A percentile compares a stretch with the other conserved stretches of the same genome.
Evolutionary conservation across 495 filamentous ascomycete species (phyloP).

Genomic region (Podospora pseudocomata): DNA sequence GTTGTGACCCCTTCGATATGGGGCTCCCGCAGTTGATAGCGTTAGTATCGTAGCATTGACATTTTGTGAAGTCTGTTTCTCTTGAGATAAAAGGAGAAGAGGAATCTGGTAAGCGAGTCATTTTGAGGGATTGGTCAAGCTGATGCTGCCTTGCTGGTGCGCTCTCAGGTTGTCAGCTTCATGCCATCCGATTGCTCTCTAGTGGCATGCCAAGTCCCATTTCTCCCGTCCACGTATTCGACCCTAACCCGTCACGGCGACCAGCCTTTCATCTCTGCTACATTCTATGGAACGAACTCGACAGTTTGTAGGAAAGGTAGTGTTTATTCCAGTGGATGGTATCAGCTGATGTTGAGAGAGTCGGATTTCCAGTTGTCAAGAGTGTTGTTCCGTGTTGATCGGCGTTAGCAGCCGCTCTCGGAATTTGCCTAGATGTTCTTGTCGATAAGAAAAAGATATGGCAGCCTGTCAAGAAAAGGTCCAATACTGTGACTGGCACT

Average conservation of each 20-base stretch:
- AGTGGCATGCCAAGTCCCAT: neutral
- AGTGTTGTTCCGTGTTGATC: too few species aligned
- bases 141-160: neutral
- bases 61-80: neutral
- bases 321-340: too few species aligned
- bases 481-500: too few species aligned
- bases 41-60: neutral
- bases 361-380: too few species aligned
- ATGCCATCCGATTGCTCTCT: neutral
- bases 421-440: too few species aligned
- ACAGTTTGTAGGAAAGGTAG: too few species aligned
- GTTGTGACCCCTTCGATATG: neutral
- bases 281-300: too few species aligned
- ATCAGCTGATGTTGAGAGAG: too few species aligned
- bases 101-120: neutral
- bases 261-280: too few species aligned
- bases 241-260: neutral
- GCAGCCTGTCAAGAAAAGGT: too few species aligned
- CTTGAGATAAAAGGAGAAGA: neutral
- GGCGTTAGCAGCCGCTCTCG: too few species aligned
- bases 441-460: too few species aligned
- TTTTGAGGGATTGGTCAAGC: neutral
- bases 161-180: neutral
- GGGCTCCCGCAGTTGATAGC: neutral
- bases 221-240: neutral